Base-by-base conservation (phyloP, 2,329 filamentous ascomycete genomes). In the Didymella exigua region DNA sequence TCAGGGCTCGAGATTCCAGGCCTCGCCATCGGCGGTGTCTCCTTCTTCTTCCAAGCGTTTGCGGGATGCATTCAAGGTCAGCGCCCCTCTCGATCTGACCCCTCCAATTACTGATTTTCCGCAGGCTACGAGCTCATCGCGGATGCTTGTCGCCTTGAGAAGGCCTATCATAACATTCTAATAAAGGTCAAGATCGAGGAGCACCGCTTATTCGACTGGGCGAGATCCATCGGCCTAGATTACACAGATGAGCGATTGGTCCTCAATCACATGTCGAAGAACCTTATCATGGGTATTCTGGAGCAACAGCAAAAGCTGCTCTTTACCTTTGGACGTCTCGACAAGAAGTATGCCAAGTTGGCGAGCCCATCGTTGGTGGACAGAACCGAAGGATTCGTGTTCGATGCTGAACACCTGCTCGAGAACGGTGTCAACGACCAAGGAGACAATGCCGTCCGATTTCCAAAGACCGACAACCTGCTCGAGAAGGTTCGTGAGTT, bases 171-270 rank as follows among this genome's bases (percentile, higher is more conserved):
- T 44, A 65, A 76, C 41, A 66, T 70, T 43, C 63, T 72, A 1
- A 65, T 75, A n/a, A 71, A 72, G 18, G 56, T 77, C 23, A 74
- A 72, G 45, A 67, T 72, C 5, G 74, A 77, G 47, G 68, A 77
- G 49, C 65, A 71, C n/a, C 68, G 74, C 19, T 62, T 77, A 8
- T 50, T 76, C 10, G 66, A 77, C 24, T 77, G 75, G 75, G 74
- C 68, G 8, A 63, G 71, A 30, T 61, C 71, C 7, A 68, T 74
- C 2, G 55, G 63, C 4, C 59, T 77, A 3, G 67, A 70, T 37
- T 72, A 73, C 49, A 63, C 62, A 21, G 70, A 74, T 37, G 69
- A 75, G 5, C 57, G 61, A 1, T 57, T 74, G 2, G 55, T 70
- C 5, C 67, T 75, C 29, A 71, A 69, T 43, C 69, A 69, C 34